Percentiles rank a stretch among this genome's conserved stretches.
phyloP scores from a whole-genome alignment of 2,329 filamentous ascomycete genomes.

The Madurella fahalii region DNA sequence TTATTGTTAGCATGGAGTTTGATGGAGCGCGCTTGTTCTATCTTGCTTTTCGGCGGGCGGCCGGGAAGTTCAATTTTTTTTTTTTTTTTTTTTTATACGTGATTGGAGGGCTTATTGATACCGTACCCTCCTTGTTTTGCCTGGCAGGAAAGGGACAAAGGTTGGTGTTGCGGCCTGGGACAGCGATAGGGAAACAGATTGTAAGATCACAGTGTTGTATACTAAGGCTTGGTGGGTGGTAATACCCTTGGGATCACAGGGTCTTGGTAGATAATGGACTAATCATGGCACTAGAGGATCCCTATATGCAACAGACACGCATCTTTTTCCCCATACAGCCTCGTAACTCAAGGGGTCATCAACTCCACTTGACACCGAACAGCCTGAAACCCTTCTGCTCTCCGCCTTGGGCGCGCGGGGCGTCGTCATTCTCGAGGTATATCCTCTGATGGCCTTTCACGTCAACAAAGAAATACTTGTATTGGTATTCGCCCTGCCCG shows the following conservation, averaged over 20 bases:
- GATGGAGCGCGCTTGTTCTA: not conserved
- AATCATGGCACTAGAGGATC: not conserved
- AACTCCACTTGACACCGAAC: slow-evolving; percentile 60
- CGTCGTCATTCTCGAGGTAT: slow-evolving; percentile 60
- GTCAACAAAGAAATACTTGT: slow-evolving; percentile 76
- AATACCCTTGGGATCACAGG: not conserved
- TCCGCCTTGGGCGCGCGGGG: slow-evolving; percentile 26
- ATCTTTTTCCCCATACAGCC: too few relatives aligned
- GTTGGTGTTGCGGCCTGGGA: not conserved
- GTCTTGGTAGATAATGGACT: not conserved
- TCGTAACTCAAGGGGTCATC: slow-evolving; percentile 10
- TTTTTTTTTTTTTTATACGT: not conserved
- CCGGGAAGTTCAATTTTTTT: not conserved
- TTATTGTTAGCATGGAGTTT: slow-evolving; percentile 1
- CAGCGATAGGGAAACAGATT: not conserved
- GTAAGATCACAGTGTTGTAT: not conserved
- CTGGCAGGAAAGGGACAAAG: not conserved
- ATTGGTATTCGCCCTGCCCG: slow-evolving; percentile 66
- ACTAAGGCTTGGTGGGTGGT: not conserved
- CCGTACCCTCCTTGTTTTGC: too few relatives aligned
- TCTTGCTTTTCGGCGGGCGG: not conserved
- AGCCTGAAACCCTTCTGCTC: slow-evolving; percentile 48
- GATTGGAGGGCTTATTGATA: not conserved
- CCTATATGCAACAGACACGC: too few relatives aligned
- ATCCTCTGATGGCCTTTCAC: slow-evolving; percentile 65